Conservation (phyloP, 345 rosid genomes). For the Orychophragmus violaceus region DNA sequence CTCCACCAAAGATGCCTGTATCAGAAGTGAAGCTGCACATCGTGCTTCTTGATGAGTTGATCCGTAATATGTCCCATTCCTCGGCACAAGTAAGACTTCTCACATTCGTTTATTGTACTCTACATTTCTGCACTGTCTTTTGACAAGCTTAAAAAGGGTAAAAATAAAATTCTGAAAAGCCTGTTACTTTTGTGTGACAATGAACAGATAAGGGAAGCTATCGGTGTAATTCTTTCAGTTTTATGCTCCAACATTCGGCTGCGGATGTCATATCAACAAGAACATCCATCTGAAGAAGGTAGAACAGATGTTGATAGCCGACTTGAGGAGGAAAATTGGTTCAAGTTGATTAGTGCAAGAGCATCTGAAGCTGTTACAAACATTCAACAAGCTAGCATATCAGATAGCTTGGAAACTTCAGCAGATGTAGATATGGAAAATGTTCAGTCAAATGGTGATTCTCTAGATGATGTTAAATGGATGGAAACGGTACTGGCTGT, state of each 20-base stretch:
- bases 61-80: conserved; percentile 84
- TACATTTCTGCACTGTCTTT: conserved; percentile 1
- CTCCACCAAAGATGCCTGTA: conserved; percentile 79
- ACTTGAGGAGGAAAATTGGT: conserved; percentile 60
- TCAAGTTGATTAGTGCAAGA: conserved; percentile 47
- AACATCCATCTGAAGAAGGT: conserved; percentile 43
- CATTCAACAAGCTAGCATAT: conserved; percentile 63
- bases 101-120: neutral
- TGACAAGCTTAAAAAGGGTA: neutral
- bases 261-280: conserved; percentile 38
- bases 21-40: conserved; percentile 67
- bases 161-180: conserved; percentile 2
- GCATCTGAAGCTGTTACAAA: conserved; percentile 67
- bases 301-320: conserved; percentile 32
- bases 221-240: conserved; percentile 81
- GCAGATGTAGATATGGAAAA: conserved; percentile 38
- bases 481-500: conserved; percentile 82
- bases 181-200: conserved; percentile 9
- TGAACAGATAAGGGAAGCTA: conserved; percentile 88
- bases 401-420: conserved; percentile 48
- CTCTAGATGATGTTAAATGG: conserved; percentile 86
- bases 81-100: conserved; percentile 81
- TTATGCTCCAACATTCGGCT: conserved; percentile 87
- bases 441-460: conserved; percentile 48
- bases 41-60: conserved; percentile 68